A percentile compares a stretch with the other conserved stretches of the same genome.
Evolutionary conservation across 768 basidiomycete species (phyloP).

Genomic region (Tylopilus cervinicoccineus): DNA sequence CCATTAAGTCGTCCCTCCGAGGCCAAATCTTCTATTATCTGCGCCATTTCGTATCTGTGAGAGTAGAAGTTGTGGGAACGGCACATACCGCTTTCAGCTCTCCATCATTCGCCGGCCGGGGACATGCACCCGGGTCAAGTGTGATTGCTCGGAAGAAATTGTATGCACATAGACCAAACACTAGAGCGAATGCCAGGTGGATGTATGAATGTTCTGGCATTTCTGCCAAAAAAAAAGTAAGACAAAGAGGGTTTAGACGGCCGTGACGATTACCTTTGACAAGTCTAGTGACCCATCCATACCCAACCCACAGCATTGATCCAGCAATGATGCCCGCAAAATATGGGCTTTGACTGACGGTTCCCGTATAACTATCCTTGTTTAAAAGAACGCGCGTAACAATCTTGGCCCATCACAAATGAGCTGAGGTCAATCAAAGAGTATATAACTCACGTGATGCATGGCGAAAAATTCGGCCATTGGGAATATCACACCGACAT

Average conservation of each 20-base stretch:
- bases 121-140: constrained; percentile 86
- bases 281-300: constrained; percentile 76
- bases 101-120: constrained; percentile 73
- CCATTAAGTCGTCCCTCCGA: constrained; percentile 87
- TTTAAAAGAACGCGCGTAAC: constrained; percentile 85
- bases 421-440: background rate
- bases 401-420: constrained; percentile 42
- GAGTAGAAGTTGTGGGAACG: background rate
- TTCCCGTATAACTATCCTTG: constrained; percentile 76
- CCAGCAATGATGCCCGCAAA: constrained; percentile 87
- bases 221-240: constrained; percentile 40
- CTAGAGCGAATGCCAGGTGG: constrained; percentile 73
- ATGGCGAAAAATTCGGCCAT: constrained; percentile 86
- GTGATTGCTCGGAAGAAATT: constrained; percentile 90
- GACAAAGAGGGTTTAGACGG: background rate
- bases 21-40: constrained; percentile 91
- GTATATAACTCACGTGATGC: constrained; percentile 75
- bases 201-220: constrained; percentile 71
- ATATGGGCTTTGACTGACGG: constrained; percentile 84
- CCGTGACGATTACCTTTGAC: constrained; percentile 50
- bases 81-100: constrained; percentile 79
- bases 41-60: background rate
- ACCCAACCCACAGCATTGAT: constrained; percentile 84
- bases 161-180: constrained; percentile 69
- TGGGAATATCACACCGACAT: constrained; percentile 79